A percentile compares a stretch with the other conserved stretches of the same genome.
These are phyloP conservation scores for Trichocomaceae sp. DNA, from an alignment of 2,329 filamentous ascomycete genomes.

Conservation along the genomic window DNA sequence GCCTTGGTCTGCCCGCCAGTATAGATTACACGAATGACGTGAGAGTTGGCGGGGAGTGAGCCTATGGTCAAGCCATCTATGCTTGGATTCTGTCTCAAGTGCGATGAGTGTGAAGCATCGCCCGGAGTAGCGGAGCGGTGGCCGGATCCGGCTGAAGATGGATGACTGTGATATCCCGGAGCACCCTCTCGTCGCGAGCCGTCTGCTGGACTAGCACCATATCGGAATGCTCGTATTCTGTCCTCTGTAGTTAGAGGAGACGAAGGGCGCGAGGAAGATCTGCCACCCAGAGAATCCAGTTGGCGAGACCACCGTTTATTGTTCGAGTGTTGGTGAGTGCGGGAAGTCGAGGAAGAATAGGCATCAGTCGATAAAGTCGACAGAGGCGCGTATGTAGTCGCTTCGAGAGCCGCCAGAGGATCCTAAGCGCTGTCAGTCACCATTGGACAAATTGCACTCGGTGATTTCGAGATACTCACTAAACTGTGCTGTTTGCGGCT, in stretches of 20 bases:
- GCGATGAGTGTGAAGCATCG: slow-evolving; percentile 56
- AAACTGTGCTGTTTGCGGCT: slow-evolving; percentile 79
- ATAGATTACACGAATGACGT: slow-evolving; percentile 87
- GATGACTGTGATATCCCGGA: slow-evolving; percentile 49
- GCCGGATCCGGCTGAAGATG: slow-evolving; percentile 48
- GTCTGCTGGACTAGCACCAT: slow-evolving; percentile 41
- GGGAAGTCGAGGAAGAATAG: slow-evolving; percentile 50
- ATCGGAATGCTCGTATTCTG: slow-evolving; percentile 52
- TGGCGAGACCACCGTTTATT: slow-evolving; percentile 57
- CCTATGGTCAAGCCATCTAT: slow-evolving; percentile 82
- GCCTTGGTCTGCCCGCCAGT: slow-evolving; percentile 88
- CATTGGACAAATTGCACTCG: background rate
- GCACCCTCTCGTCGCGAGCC: slow-evolving; percentile 44
- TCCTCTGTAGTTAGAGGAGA: slow-evolving; percentile 62
- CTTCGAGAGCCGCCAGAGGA: slow-evolving; percentile 74
- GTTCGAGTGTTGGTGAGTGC: slow-evolving; percentile 43
- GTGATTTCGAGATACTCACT: slow-evolving; percentile 46
- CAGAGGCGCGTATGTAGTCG: slow-evolving; percentile 53
- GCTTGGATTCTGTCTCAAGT: slow-evolving; percentile 75
- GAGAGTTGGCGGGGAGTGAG: slow-evolving; percentile 74
- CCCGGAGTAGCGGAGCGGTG: slow-evolving; percentile 56
- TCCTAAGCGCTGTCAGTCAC: slow-evolving; percentile 50
- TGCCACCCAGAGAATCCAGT: slow-evolving; percentile 28
- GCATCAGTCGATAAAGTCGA: slow-evolving; percentile 61
- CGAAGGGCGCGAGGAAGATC: slow-evolving; percentile 55